Base-by-base conservation (phyloP, 2,329 filamentous ascomycete species). In the Alternaria arbusti region DNA sequence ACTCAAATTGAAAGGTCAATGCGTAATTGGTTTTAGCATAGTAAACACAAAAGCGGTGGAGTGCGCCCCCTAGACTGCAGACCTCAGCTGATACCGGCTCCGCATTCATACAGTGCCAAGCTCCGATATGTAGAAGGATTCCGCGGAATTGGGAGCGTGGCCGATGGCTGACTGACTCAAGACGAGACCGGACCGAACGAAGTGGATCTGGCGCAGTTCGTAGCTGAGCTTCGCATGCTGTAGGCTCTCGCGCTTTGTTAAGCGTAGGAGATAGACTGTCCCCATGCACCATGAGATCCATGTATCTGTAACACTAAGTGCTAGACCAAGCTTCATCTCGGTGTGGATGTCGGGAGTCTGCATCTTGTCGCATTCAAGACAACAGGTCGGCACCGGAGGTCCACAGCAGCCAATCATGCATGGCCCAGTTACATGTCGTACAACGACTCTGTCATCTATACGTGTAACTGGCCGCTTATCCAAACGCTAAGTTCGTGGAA, bases 311-410 rank as follows among this genome's bases (percentile, higher is more conserved):
- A 49, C 26, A 26, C 36, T 40, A 25, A 49, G 25, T 22, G 17
- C 40, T 32, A 46, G 26, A 47, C 26, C 23, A 32, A 30, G 15
- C 44, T 12, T 22, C 40, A 28, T 46, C 49, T 67, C 65, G 65
- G 70, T 40, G 47, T 57, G 57, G 68, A 69, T 64, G 54, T 69
- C 64, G 66, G 65, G 61, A 59, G 40, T 64, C 49, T 26, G 23
- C 47, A 52, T 59, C 54, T 43, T 20, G 54, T 46, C 28, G 20
- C 20, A 52, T 30, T 22, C 45, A 49, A 55, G 54, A 40, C 52
- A 57, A 50, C 40, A 22, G 20, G 47, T 58, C 49, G 54, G 59
- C 57, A 55, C 64, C 56, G 54, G 47, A 64, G 8, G 15, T 64
- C 46, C 60, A 64, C 12, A 49, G 23, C 26, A 65, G 54, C 70